Base-by-base conservation (phyloP, 2,329 filamentous ascomycete species). In the Gremmenia infestans region DNA sequence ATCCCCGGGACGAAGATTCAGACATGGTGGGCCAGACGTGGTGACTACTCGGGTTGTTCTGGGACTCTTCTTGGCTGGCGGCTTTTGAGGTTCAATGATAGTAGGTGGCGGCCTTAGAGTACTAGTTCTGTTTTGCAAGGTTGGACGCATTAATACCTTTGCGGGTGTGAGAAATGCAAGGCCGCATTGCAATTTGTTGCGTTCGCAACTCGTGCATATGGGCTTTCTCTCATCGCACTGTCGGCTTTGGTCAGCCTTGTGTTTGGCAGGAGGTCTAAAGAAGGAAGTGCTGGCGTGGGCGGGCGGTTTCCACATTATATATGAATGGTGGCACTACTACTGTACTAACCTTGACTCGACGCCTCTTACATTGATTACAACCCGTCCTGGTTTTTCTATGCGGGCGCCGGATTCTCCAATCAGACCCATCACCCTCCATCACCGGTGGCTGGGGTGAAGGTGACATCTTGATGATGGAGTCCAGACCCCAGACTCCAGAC, bases 141-240 rank as follows among this genome's bases (percentile, higher is more conserved):
- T 8, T 11, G 43, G 22, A 19, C 23, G 56, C 35, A 47, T 55
- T 5, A 23, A 22, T 23, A 47, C 23, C 45, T 23, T 47, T 15
- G 23, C 1, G 9, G 55, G 50, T 12, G 42, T 52, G 3, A 63
- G 49, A 28, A 60, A 58, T 9, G 52, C 47, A 17, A 60, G 48
- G 39, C 55, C 58, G 49, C 60, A 62, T 55, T 37, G 42, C 8
- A 61, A 23, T 7, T 42, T 47, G 15, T 58, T 51, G 23, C 55
- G 40, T 3, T 52, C n/a, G 37, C 60, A 63, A 39, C 57, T 59
- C n/a, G 49, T 47, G 37, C 58, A 63, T 25, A 51, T 40, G 2
- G 60, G 60, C 19, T 58, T 57, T n/a, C 37, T 50, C 45, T 63
- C 60, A 40, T 60, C 56, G 49, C 58, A 63, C 60, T 63, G n/a